Evolutionary conservation across 805 yeast species (phyloP), one percentile per base, ranked within the genome.

Genomic region (Lipomyces starkeyi): DNA sequence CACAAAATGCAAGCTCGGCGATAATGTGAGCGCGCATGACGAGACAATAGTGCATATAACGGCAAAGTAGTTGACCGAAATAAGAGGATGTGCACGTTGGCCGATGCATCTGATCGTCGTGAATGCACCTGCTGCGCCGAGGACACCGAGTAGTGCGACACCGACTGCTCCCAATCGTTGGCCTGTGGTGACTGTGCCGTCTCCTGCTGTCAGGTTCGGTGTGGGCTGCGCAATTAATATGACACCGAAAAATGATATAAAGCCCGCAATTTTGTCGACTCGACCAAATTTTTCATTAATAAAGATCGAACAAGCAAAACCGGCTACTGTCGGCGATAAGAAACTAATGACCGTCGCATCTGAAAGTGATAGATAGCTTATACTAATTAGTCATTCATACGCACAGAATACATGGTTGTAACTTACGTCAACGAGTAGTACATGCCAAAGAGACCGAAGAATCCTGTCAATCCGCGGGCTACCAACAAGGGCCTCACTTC

Each of bases 321-420:
- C 90, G 0, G 97, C 90, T 20, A 90, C 84, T 64, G 90, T 83
- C 0, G 98, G 98, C 0, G 87, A 82, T 74, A 93, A 78, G 73
- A 93, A 93, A 1, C 94, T 87, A 61, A 93, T 88, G 17, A 90
- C 88, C 0, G 91, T 88, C 0, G 96, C 91, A 75, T 93, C 97
- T 11, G 93, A 88, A 5, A 93, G 83, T 61, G 91, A 85, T 58
- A 93, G 81, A 74, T 89, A 91, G 9, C 66, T 60, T 29, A 34
- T 27, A 20, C 43, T 8, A 2, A 14, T 59, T 59, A 37, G 62
- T 14, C 14, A 22, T 22, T 34, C 14, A 13, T 22, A 59, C 20
- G n/a, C 55, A 34, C 27, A 27, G 22, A 57, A 57, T 57, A 25
- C 8, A 27, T 7, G 22, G 6, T 8, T n/a, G 25, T 11, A 17